Base-by-base conservation (phyloP, 177 flowering plant genomes). In the Telopea speciosissima region DNA sequence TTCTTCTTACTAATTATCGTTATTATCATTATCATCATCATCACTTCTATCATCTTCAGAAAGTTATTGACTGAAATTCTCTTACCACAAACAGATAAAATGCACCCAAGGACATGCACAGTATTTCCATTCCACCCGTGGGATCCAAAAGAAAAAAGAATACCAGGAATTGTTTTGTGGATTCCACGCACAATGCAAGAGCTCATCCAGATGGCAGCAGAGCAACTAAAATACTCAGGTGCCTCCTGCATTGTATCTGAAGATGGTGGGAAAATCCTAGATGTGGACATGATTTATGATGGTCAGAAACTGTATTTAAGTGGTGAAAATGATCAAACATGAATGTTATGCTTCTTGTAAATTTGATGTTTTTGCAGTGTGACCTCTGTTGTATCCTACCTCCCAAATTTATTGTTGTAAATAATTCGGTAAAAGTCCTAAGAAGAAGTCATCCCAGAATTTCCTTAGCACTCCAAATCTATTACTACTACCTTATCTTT, bases 71-170 rank as follows among this genome's bases (percentile, higher is more conserved):
- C 61, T 6, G n/a, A 1, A 5, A 7, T 58, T 58, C 5, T 49
- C 23, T 33, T 17, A 14, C 62, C 8, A 36, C 3, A 73, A 71
- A 68, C 84, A 86, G 95, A 86, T 66, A 82, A 77, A 76, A 73
- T 23, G 60, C 78, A 71, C 23, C 70, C 69, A 36, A 85, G 69
- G 80, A 90, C 89, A 77, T 92, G 99, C 77, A 91, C 92, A 0
- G 88, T 95, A 12, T 89, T 85, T 67, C 97, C 99, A n/a, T 89
- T 85, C 83, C 94, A 92, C 69, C 99, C 99, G 54, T 82, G 85
- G 88, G 89, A 79, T 28, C 75, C 84, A 1, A 74, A 78, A 63
- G 93, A 83, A 63, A 49, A 77, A 19, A 86, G 86, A 79, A 84
- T 66, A 76, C 78, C 69, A n/a, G 97, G 99, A 52, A 68, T 95